A percentile compares a stretch with the other conserved stretches of the same genome.
These are phyloP conservation scores for Sphaerobolus stellatus DNA, from an alignment of 1,284 basidiomycete genomes.

Conservation along the genomic window DNA sequence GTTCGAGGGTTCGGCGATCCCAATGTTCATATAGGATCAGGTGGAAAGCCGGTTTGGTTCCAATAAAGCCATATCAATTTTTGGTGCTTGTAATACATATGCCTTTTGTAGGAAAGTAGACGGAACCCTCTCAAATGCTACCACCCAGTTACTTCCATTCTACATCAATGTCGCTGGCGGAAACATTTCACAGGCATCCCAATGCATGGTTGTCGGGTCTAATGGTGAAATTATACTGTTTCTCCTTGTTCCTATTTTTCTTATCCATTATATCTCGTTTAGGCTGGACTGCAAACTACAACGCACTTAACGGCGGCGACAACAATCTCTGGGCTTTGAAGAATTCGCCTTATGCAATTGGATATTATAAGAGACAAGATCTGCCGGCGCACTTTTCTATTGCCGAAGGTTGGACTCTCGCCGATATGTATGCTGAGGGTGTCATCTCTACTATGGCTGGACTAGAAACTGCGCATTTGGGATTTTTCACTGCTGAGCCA, in stretches of 20 bases:
- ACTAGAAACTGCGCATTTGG: too few relatives aligned
- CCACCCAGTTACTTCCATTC: slow-evolving; percentile 22
- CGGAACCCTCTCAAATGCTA: slow-evolving; percentile 13
- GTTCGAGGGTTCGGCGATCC: slow-evolving; percentile 27
- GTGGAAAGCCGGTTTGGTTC: slow-evolving; percentile 21
- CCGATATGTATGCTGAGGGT: slow-evolving; percentile 25
- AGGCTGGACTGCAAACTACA: slow-evolving; percentile 22
- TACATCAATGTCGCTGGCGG: slow-evolving; percentile 26
- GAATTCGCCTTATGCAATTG: slow-evolving; percentile 24
- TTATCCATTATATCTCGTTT: background rate
- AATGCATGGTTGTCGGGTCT: slow-evolving; percentile 25
- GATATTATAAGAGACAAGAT: slow-evolving; percentile 24
- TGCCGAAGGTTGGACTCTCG: slow-evolving; percentile 23
- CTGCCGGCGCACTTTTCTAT: slow-evolving; percentile 24
- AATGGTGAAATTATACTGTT: slow-evolving; percentile 19
- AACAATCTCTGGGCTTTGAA: slow-evolving; percentile 24
- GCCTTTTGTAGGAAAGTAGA: slow-evolving; percentile 10
- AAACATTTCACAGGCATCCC: slow-evolving; percentile 19
- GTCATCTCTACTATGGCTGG: too few relatives aligned
- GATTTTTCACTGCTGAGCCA: too few relatives aligned
- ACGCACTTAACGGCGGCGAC: slow-evolving; percentile 21
- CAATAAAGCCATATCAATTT: slow-evolving; percentile 9
- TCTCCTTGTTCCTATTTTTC: background rate
- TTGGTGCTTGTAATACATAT: background rate
- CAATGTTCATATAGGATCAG: slow-evolving; percentile 22